Evolutionary conservation across 2,329 filamentous ascomycete genomes (phyloP), one percentile per base, ranked within the genome.

Genomic region (Oidium heveae): DNA sequence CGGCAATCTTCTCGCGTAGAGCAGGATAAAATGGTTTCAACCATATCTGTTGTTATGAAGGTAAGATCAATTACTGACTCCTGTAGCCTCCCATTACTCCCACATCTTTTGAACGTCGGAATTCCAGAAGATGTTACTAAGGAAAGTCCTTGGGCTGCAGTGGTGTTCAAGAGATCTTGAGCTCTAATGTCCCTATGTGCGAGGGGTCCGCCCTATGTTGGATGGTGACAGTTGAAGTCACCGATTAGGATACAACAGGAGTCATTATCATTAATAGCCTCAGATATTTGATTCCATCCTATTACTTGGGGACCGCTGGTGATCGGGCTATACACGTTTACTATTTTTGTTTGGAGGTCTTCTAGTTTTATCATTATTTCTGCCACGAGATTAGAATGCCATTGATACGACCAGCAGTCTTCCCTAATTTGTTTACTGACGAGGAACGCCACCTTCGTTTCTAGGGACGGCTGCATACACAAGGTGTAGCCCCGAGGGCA

Each of bases 191-290:
- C 34, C 24, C 51, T 41, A 28, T n/a, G 51, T 6, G 36, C 51
- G 22, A 16, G 16, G 34, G 36, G 18, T 4, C 24, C 50, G 4
- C 50, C 51, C 51, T 20, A 41, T 2, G 32, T 9, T 10, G 36
- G 22, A 53, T 43, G 20, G n/a, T 53, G 15, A n/a, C 51, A 53
- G 36, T 53, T 43, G 32, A 53, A 53, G 32, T 53, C 50, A 13
- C 50, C 33, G 13, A 32, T 9, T 15, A 52, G 34, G 16, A 52
- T 24, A 24, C 50, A 20, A 24, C 36, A 20, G 9, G n/a, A 2
- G 9, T 41, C 16, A 16, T 39, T 20, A 8, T 41, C 18, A 10
- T 13, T 24, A 32, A 52, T 41, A 18, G 36, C 50, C 9, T 22
- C 36, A 18, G 18, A 20, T 16, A 52, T 52, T 22, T 24, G 12